Conservation (phyloP, 192 early-diverging fungal species). For the Ambispora gerdemannii region DNA sequence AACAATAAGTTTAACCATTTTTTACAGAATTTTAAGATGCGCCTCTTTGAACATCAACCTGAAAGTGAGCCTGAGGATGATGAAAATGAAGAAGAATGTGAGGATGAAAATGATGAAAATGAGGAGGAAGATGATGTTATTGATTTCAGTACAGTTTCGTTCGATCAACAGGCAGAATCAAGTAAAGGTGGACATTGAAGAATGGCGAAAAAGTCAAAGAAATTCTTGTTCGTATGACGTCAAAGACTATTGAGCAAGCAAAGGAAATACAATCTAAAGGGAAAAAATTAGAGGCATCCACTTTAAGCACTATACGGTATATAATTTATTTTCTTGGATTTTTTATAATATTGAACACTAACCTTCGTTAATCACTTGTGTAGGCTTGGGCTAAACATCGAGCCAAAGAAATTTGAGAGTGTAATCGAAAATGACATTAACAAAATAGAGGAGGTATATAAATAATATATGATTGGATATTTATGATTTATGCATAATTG, state of each 20-base stretch:
- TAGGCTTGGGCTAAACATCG: slow-evolving; percentile 17
- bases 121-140: not conserved
- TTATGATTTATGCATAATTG: slow-evolving; percentile 3
- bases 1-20: not conserved
- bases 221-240: slow-evolving; percentile 14
- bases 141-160: not conserved
- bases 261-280: slow-evolving; percentile 22
- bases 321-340: slow-evolving; percentile 12
- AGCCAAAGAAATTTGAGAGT: slow-evolving; percentile 17
- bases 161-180: not conserved
- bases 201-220: slow-evolving; percentile 13
- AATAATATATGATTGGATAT: slow-evolving; percentile 6
- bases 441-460: slow-evolving; percentile 6
- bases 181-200: slow-evolving; percentile 23
- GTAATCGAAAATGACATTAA: slow-evolving; percentile 1
- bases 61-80: slow-evolving; percentile 25
- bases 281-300: slow-evolving; percentile 25
- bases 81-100: too few species aligned
- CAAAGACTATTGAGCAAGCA: not conserved
- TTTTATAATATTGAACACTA: not conserved
- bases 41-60: slow-evolving; percentile 20
- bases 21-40: slow-evolving; percentile 25
- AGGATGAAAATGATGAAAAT: not conserved
- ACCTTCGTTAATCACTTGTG: not conserved
- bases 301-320: slow-evolving; percentile 14